These are phyloP conservation scores for Dothideomycetes sp. DNA, from an alignment of 2,329 filamentous ascomycete genomes.

Conservation along the genomic window DNA sequence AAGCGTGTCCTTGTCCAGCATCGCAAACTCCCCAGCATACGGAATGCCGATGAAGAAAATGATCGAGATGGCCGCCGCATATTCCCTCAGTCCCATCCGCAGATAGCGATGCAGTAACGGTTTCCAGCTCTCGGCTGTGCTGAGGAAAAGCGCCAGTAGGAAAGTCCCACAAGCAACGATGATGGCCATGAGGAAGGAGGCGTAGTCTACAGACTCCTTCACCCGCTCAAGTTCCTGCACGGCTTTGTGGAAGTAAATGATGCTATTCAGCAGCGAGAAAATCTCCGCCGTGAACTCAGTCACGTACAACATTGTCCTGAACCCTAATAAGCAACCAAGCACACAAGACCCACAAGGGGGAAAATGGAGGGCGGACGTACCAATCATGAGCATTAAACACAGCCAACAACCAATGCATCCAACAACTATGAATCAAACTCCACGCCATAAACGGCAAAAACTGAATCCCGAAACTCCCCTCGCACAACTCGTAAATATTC, in stretches of 20 bases:
- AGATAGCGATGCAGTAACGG: conserved; percentile 52
- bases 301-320: conserved; percentile 59
- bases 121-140: conserved; percentile 50
- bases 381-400: conserved; percentile 59
- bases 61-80: conserved; percentile 56
- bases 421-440: conserved; percentile 53
- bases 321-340: too few relatives aligned
- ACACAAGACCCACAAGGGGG: too few relatives aligned
- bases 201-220: conserved; percentile 45
- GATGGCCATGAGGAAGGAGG: conserved; percentile 53
- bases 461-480: conserved; percentile 43
- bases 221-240: conserved; percentile 52
- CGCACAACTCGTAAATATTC: conserved; percentile 51
- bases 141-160: conserved; percentile 49
- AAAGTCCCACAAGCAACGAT: conserved; percentile 55
- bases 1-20: conserved; percentile 47
- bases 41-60: conserved; percentile 55
- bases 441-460: conserved; percentile 60
- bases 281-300: conserved; percentile 57
- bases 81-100: conserved; percentile 50
- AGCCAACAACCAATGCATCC: conserved; percentile 54
- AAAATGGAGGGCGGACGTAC: too few relatives aligned
- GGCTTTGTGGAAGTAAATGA: conserved; percentile 60
- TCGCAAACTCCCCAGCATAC: conserved; percentile 47
- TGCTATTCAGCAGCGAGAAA: conserved; percentile 54